Base-by-base conservation (phyloP, 2,329 filamentous ascomycete species). In the Eutypa lata region DNA sequence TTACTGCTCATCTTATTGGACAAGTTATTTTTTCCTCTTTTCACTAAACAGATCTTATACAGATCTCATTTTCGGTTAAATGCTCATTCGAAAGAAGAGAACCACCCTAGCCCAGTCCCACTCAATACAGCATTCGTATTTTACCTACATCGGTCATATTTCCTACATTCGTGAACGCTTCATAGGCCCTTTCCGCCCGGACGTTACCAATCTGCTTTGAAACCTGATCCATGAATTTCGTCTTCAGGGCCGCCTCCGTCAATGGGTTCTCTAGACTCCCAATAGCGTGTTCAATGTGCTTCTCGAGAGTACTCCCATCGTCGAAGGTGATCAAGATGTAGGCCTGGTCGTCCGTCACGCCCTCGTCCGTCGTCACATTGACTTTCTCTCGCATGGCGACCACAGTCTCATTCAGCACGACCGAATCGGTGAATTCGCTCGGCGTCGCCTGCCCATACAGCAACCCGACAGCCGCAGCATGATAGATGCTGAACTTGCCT, bases 401-500 rank as follows among this genome's bases (percentile, higher is more conserved):
- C 2, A 80, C 72, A 11, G 65, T 66, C 14, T 58, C 22, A 49
- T 76, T 69, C n/a, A 59, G 68, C 3, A 81, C 77, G 1, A 78
- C 70, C 0, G 62, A 57, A 58, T 81, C 75, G 5, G 75, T 74
- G 62, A 80, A 83, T 61, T 81, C 71, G 5, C 69, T 70, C 2
- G 79, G 79, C 0, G 76, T 77, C 11, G 73, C 78, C 60, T 78
- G 76, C 1, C 79, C 78, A 53, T 73, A 76, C 2, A 81, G 57
- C 8, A 82, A 56, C 0, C 75, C 78, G 4, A 80, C 71, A 0
- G 77, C 77, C n/a, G 69, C 74, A 5, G 77, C 78, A 57, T 82
- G 78, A 55, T 76, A 82, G 19, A 82, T 76, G 50, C 77, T 80
- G 58, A 82, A 83, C 46, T 83, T 82, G 3, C 68, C 76, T 60